These are phyloP conservation scores for Bonia amplexicaulis DNA, from an alignment of 176 grass and related monocot species.

Conservation along the genomic window DNA sequence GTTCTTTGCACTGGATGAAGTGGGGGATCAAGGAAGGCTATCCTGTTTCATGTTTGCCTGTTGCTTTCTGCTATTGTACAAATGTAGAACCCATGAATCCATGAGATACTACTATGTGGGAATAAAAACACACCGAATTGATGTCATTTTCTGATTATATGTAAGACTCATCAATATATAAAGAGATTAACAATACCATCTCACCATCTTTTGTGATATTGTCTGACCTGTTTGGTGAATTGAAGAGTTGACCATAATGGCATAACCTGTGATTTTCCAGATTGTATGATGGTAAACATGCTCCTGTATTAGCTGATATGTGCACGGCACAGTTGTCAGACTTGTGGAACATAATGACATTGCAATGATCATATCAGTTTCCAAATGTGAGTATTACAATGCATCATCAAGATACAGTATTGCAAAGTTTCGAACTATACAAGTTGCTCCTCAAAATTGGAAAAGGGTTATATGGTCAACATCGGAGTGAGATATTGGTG, in stretches of 20 bases:
- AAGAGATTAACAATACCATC: neutral
- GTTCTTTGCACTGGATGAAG: neutral
- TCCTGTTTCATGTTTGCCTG: slow-evolving; percentile 4
- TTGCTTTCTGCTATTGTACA: slow-evolving; percentile 15
- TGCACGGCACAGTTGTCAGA: neutral
- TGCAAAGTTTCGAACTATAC: slow-evolving; percentile 24
- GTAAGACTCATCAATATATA: neutral
- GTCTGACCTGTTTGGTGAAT: neutral
- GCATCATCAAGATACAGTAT: neutral
- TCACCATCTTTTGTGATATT: neutral
- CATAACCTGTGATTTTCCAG: neutral
- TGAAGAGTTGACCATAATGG: neutral
- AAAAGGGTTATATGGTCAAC: neutral
- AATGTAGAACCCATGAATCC: slow-evolving; percentile 20
- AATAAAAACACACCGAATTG: slow-evolving; percentile 23
- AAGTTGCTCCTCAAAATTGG: slow-evolving; percentile 17
- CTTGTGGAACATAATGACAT: neutral
- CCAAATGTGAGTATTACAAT: neutral
- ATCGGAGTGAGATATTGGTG: neutral
- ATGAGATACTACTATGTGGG: neutral
- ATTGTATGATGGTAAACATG: neutral
- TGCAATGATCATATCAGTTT: neutral
- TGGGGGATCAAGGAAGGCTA: neutral
- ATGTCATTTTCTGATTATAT: slow-evolving; percentile 12
- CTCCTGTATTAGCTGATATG: neutral